A percentile compares a stretch with the other conserved stretches of the same genome.
phyloP scores from a whole-genome alignment of 495 filamentous ascomycete genomes.

The Aspergillus kassunensis region DNA sequence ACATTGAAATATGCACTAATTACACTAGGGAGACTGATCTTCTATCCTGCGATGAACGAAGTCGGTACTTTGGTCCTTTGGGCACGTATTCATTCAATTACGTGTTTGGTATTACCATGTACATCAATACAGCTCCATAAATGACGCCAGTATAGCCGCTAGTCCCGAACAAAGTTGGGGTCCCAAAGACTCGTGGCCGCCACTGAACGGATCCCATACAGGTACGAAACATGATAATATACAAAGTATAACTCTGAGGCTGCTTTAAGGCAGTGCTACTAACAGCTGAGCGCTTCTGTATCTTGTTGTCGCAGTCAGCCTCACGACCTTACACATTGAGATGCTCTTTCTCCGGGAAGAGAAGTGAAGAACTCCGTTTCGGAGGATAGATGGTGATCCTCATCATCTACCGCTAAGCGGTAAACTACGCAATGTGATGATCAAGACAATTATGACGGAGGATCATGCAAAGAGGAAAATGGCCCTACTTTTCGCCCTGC shows the following conservation, averaged over 20 bases:
- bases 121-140: too few relatives aligned
- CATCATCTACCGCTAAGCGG: slow-evolving; percentile 19
- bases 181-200: slow-evolving; percentile 23
- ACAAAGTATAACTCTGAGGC: too few relatives aligned
- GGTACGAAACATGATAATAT: not conserved
- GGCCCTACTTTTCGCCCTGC: not conserved
- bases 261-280: too few relatives aligned
- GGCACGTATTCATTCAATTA: slow-evolving; percentile 14
- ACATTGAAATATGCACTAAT: not conserved
- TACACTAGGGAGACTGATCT: too few relatives aligned
- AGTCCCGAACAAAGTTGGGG: slow-evolving; percentile 16
- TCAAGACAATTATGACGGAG: not conserved
- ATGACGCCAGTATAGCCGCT: not conserved
- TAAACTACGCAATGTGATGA: not conserved
- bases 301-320: too few relatives aligned
- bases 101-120: too few relatives aligned
- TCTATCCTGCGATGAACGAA: too few relatives aligned
- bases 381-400: slow-evolving; percentile 22
- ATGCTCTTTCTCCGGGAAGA: too few relatives aligned
- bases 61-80: slow-evolving; percentile 13
- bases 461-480: not conserved
- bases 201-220: slow-evolving; percentile 16
- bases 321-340: too few relatives aligned
- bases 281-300: too few relatives aligned
- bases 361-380: not conserved